phyloP scores from a whole-genome alignment of 2,329 filamentous ascomycete genomes.

The Cytospora schulzeri region DNA sequence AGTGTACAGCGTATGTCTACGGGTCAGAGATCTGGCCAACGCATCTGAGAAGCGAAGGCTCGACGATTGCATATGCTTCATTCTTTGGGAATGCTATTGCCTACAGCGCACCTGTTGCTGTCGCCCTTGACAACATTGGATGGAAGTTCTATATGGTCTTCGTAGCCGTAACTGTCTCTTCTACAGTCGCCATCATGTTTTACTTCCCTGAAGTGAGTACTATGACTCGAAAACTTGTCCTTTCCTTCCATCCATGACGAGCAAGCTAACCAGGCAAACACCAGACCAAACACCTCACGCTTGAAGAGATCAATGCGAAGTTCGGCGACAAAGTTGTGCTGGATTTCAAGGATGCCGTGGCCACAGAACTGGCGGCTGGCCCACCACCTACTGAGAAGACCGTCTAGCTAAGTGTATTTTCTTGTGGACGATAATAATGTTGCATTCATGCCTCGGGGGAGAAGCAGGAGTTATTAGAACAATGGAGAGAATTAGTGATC shows the following conservation, averaged over 20 bases:
- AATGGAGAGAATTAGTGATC: too few relatives aligned
- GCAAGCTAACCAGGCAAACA: background rate
- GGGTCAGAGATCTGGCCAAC: constrained; percentile 40
- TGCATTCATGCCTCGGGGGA: background rate
- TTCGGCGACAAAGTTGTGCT: constrained; percentile 36
- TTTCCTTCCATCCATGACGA: background rate
- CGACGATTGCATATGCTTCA: constrained; percentile 31
- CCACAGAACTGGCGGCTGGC: background rate
- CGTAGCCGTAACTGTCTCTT: constrained; percentile 32
- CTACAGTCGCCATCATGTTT: constrained; percentile 31
- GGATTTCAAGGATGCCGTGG: background rate
- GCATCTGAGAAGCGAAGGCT: constrained; percentile 32
- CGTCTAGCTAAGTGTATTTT: too few relatives aligned
- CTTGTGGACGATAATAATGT: background rate
- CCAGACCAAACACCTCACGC: constrained; percentile 35
- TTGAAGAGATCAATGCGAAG: constrained; percentile 37
- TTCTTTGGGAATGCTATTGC: constrained; percentile 34
- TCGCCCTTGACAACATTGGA: constrained; percentile 34
- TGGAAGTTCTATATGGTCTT: constrained; percentile 39
- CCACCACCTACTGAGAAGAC: background rate
- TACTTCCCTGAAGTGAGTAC: constrained; percentile 31
- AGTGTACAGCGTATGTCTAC: constrained; percentile 37
- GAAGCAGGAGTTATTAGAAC: too few relatives aligned
- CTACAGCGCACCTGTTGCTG: constrained; percentile 22
- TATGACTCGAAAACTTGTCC: background rate